Conservation (phyloP, 108 stramenopile species). For the Parietichytrium sp. region DNA sequence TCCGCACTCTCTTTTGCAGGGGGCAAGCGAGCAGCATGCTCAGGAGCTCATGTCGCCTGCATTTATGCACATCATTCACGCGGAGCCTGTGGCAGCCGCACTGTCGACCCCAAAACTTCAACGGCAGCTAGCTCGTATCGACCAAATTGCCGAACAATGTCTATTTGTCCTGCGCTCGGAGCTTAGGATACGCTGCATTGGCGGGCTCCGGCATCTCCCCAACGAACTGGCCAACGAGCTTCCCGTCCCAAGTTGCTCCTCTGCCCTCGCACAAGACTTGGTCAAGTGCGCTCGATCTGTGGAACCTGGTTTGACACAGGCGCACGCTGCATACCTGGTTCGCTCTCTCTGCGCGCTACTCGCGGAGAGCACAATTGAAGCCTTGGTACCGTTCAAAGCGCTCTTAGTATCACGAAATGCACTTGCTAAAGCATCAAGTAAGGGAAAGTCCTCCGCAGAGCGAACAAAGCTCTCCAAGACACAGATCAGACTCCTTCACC, state of each 20-base stretch:
- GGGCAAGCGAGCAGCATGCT: neutral
- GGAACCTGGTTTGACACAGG: neutral
- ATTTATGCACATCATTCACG: conserved; percentile 14
- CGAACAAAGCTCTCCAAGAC: neutral
- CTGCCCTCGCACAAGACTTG: conserved; percentile 26
- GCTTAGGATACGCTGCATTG: conserved; percentile 11
- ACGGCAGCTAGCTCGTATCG: neutral
- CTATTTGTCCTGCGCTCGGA: conserved; percentile 7
- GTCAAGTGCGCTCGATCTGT: conserved; percentile 12
- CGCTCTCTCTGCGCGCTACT: conserved; percentile 18
- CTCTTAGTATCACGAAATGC: neutral
- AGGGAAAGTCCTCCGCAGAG: neutral
- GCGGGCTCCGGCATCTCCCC: neutral
- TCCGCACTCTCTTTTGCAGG: no score
- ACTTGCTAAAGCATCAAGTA: neutral
- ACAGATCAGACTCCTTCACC: neutral
- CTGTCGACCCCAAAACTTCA: neutral
- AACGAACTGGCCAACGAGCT: neutral
- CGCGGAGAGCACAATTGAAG: no score
- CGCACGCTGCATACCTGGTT: neutral
- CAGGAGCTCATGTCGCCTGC: neutral
- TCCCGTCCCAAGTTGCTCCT: neutral
- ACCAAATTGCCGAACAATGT: conserved; percentile 6
- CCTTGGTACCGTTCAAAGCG: no score
- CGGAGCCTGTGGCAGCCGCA: neutral